A percentile compares a stretch with the other conserved stretches of the same genome.
phyloP scores from a whole-genome alignment of 2,329 filamentous ascomycete genomes.

The Reticulascus tulasneorum region DNA sequence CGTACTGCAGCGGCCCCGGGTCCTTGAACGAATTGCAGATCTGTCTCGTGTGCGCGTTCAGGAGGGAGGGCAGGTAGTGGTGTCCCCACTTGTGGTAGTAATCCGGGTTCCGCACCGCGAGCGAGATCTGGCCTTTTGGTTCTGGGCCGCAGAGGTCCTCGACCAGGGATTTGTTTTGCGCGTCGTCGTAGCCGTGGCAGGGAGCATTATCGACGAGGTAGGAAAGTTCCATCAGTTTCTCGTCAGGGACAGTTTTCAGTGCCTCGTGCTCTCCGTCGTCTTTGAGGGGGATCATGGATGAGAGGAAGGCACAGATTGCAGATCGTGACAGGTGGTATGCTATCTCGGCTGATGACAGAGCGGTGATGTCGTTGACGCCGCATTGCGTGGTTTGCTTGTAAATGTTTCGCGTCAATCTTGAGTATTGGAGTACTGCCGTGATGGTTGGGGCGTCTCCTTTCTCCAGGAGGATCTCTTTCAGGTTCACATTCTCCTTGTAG shows the following conservation, averaged over 20 bases:
- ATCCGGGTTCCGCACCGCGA: slow-evolving; percentile 35
- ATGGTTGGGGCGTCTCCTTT: slow-evolving; percentile 4
- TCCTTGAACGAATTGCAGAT: slow-evolving; percentile 62
- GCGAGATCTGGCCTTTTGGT: slow-evolving; percentile 44
- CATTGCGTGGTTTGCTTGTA: slow-evolving; percentile 5
- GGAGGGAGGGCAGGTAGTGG: slow-evolving; percentile 55
- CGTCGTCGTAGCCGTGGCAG: slow-evolving; percentile 28
- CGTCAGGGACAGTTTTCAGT: neutral
- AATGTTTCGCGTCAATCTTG: slow-evolving; percentile 15
- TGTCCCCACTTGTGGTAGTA: slow-evolving; percentile 50
- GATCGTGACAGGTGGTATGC: slow-evolving; percentile 52
- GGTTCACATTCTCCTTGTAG: slow-evolving; percentile 31
- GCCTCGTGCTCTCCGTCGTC: slow-evolving; percentile 31
- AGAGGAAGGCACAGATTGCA: slow-evolving; percentile 45
- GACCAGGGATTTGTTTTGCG: slow-evolving; percentile 41
- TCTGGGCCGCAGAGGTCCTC: slow-evolving; percentile 41
- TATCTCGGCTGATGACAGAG: slow-evolving; percentile 27
- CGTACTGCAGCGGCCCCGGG: slow-evolving; percentile 52
- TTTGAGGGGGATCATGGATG: slow-evolving; percentile 36
- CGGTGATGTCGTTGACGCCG: slow-evolving; percentile 16
- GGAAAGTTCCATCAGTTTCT: slow-evolving; percentile 19
- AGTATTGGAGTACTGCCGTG: slow-evolving; percentile 15
- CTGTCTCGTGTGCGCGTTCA: slow-evolving; percentile 53
- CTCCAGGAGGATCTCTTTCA: slow-evolving; percentile 25
- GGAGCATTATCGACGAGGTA: slow-evolving; percentile 30